Evolutionary conservation across 768 basidiomycete species (phyloP).

Genomic region (Lentinula lateritia): DNA sequence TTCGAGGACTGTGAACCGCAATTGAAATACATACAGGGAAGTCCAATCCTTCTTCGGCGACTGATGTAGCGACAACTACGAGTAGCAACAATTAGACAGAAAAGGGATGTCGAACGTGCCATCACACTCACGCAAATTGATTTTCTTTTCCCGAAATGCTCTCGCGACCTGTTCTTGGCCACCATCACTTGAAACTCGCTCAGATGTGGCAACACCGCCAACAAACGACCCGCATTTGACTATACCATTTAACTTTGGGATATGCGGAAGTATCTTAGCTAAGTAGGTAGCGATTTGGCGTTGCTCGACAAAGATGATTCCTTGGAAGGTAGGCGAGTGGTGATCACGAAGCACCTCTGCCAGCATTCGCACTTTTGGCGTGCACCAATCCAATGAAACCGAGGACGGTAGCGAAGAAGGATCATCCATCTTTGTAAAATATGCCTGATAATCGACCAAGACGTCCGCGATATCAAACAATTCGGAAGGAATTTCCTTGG

Average conservation of each 20-base stretch:
- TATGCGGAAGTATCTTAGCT: conserved; percentile 53
- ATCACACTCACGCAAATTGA: conserved; percentile 59
- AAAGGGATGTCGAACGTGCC: neutral
- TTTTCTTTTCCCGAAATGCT: conserved; percentile 56
- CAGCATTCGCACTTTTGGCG: conserved; percentile 65
- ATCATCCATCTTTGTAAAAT: conserved; percentile 27
- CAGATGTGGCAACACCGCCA: conserved; percentile 50
- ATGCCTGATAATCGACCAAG: conserved; percentile 37
- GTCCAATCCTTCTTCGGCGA: conserved; percentile 91
- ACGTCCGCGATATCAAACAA: conserved; percentile 43
- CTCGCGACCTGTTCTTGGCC: conserved; percentile 51
- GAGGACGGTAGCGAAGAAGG: conserved; percentile 29
- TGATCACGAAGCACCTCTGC: conserved; percentile 55
- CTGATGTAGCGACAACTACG: conserved; percentile 74
- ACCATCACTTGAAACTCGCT: conserved; percentile 28
- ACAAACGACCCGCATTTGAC: conserved; percentile 63
- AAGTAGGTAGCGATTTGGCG: conserved; percentile 73
- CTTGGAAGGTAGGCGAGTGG: conserved; percentile 57
- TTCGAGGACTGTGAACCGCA: neutral
- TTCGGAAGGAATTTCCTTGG: conserved; percentile 26
- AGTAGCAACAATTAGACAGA: neutral
- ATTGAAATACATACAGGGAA: conserved; percentile 54
- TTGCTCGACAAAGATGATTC: conserved; percentile 85
- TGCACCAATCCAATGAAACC: conserved; percentile 57
- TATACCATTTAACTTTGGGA: conserved; percentile 51